Percentiles rank a stretch among this genome's conserved stretches.
phyloP scores from a whole-genome alignment of 305 asterid species.

The Ajuga reptans region DNA sequence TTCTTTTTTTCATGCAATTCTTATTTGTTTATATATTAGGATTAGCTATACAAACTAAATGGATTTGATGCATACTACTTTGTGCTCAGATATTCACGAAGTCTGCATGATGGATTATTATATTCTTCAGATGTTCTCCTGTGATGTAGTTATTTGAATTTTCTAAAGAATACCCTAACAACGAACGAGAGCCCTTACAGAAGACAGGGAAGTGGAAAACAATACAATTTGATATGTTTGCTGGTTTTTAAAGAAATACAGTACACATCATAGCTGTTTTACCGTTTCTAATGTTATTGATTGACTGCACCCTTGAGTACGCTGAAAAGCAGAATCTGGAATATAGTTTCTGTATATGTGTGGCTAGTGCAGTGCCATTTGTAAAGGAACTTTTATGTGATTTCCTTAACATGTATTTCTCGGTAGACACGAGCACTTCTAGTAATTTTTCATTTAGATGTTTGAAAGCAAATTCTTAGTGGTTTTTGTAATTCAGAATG shows the following conservation, averaged over 20 bases:
- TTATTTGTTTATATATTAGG: neutral
- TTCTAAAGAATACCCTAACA: neutral
- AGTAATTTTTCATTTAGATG: neutral
- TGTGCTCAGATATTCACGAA: neutral
- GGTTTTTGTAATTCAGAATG: neutral
- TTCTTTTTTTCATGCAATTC: neutral
- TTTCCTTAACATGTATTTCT: neutral
- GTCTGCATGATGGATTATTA: neutral
- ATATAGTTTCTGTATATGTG: neutral
- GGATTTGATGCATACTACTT: neutral
- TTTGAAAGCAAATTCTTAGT: neutral
- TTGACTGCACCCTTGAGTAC: neutral
- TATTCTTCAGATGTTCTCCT: slow-evolving; percentile 3
- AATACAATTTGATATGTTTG: neutral
- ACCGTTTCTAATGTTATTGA: neutral
- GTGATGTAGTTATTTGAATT: neutral
- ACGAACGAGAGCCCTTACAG: neutral
- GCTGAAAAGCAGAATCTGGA: neutral
- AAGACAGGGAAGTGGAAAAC: neutral
- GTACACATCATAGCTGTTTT: neutral
- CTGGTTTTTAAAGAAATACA: neutral
- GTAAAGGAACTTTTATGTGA: neutral
- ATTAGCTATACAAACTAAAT: neutral
- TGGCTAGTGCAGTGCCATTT: neutral
- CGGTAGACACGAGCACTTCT: neutral